Conservation (phyloP, 2,329 filamentous ascomycete genomes). For the Colletotrichum spinosum region DNA sequence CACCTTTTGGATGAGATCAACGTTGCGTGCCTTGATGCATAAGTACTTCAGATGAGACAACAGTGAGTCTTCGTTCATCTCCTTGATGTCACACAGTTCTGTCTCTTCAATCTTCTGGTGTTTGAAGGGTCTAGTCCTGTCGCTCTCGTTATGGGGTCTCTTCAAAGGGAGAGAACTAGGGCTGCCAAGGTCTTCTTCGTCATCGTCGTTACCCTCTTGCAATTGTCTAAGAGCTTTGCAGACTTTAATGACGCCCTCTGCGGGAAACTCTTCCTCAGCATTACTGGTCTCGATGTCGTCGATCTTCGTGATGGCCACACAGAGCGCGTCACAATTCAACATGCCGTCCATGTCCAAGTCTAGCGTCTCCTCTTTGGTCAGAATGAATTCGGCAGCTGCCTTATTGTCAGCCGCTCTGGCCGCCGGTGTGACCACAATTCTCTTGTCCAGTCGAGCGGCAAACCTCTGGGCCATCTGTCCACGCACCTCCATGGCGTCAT, state of each 20-base stretch:
- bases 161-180: background rate
- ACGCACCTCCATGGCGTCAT: constrained; percentile 34
- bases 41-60: background rate
- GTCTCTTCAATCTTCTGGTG: background rate
- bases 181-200: background rate
- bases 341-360: constrained; percentile 36
- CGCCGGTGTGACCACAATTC: constrained; percentile 33
- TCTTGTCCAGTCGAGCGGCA: constrained; percentile 23
- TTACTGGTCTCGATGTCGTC: constrained; percentile 34
- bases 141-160: too few relatives aligned
- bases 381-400: constrained; percentile 33
- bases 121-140: background rate
- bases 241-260: background rate
- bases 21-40: constrained; percentile 36
- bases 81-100: too few relatives aligned
- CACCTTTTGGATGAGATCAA: constrained; percentile 8
- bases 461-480: constrained; percentile 27
- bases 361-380: constrained; percentile 28
- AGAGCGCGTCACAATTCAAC: constrained; percentile 23
- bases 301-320: constrained; percentile 35
- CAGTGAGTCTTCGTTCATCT: too few relatives aligned
- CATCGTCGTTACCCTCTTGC: background rate
- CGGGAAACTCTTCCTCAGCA: constrained; percentile 16
- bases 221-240: background rate
- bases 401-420: constrained; percentile 37